Evolutionary conservation across 257 asterid genomes (phyloP).

Genomic region (Ocimum tenuiflorum): DNA sequence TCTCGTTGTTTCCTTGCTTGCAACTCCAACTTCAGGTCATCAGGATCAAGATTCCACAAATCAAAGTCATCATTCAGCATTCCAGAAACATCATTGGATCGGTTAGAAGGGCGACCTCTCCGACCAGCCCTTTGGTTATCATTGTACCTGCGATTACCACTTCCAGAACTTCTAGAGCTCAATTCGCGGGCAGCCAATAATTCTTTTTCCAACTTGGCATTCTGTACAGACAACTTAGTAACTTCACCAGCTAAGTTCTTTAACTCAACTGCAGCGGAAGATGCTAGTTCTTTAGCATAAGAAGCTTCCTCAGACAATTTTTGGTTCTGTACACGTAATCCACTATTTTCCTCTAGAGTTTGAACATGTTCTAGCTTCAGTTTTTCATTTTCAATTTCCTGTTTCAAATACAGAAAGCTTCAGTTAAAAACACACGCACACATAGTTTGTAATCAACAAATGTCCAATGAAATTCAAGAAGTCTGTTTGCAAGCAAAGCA

Average conservation of each 20-base stretch:
- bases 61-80: slow-evolving; percentile 50
- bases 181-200: slow-evolving; percentile 52
- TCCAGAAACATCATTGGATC: slow-evolving; percentile 49
- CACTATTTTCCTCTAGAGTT: slow-evolving; percentile 75
- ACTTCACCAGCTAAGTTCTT: slow-evolving; percentile 88
- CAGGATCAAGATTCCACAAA: slow-evolving; percentile 57
- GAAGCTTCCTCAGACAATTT: slow-evolving; percentile 89
- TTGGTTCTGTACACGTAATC: slow-evolving; percentile 74
- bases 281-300: slow-evolving; percentile 90
- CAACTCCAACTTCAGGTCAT: slow-evolving; percentile 71
- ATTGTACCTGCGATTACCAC: slow-evolving; percentile 42
- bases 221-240: slow-evolving; percentile 69
- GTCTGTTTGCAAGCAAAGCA: not conserved
- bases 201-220: slow-evolving; percentile 75
- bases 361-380: slow-evolving; percentile 73
- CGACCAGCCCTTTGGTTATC: slow-evolving; percentile 51
- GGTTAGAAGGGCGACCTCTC: slow-evolving; percentile 51
- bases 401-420: slow-evolving; percentile 16
- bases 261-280: slow-evolving; percentile 90
- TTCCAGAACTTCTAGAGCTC: slow-evolving; percentile 53
- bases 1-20: slow-evolving; percentile 85
- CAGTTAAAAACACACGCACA: not conserved
- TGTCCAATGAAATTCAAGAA: not conserved
- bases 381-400: slow-evolving; percentile 79
- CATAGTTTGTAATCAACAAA: not conserved